Evolutionary conservation across 192 early-diverging fungal genomes (phyloP), one percentile per base, ranked within the genome.

Genomic region (Spinellus fusiger): DNA sequence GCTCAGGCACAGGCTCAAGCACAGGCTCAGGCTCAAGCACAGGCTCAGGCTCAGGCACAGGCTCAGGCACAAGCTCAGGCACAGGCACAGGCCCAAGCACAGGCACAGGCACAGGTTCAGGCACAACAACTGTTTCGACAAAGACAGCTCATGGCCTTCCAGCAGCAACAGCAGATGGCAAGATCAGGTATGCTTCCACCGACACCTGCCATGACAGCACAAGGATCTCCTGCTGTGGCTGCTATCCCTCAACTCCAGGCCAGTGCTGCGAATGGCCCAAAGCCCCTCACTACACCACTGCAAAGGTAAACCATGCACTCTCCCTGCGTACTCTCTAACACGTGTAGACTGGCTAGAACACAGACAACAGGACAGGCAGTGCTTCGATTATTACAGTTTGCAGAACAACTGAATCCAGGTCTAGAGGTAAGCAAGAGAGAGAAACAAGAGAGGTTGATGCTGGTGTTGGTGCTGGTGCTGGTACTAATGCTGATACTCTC

Each of bases 371-470:
- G 66, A 23, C 28, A 37, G 3, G 66, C 66, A 12, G 59, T 68
- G 12, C 46, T 61, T 16, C 58, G 66, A 16, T 44, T 68, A 61
- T 22, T 68, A 44, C 66, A 68, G 20, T 68, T 61, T 61, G 50
- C 49, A 35, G 66, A 68, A 16, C 59, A 61, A 49, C 47, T 68
- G 5, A 61, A 50, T 56, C 66, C 66, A 25, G 66, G 66, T 22
- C 46, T 52, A 29, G 33, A 61, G 66, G 66, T 68, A 61, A 46
- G 6, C 2, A 32, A 1, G 2, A 1, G 10, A 22, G 26, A 18
- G 59, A 13, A 15, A 9, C 37, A 32, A 25, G 27, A 1, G n/a
- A 32, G 12, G 28, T 13, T n/a, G n/a, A n/a, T n/a, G n/a, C n/a
- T n/a, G n/a, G n/a, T n/a, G n/a, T n/a, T n/a, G n/a, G n/a, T n/a